Base-by-base conservation (phyloP, 257 asterid genomes). In the Ehretia macrophylla region DNA sequence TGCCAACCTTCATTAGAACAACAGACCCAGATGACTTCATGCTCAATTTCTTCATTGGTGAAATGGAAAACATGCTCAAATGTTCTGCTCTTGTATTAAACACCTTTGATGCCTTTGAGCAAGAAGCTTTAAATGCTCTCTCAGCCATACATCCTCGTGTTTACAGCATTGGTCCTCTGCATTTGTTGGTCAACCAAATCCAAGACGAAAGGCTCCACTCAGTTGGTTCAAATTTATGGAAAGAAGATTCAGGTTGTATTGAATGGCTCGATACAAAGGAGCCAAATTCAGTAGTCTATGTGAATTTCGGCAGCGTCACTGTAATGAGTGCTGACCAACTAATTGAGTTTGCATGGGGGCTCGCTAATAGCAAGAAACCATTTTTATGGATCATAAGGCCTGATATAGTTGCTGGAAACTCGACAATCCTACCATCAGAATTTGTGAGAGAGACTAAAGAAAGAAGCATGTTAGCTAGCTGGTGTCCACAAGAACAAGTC, bases 321-420 rank as follows among this genome's bases (percentile, higher is more conserved):
- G 73, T 72, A 0, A 14, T 86, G 48, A 75, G 85, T 0, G 32
- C 66, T 8, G 8, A 74, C 54, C 95, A 86, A 39, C 21, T 86
- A 23, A 64, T 66, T 10, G 95, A 86, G 50, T 81, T 86, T 62
- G 95, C 95, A 10, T 83, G 89, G 87, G 95, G 92, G 0, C 74
- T 86, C 0, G 95, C 95, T 13, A 77, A 68, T 51, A 79, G 87
- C 51, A 17, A 60, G n/a, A 78, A 75, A 0, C 4, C 57, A 47
- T 81, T 86, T 17, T 11, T 86, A 46, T 86, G 95, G 95, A 68
- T 83, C 38, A 68, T 83, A 23, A 64, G 92, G 65, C 82, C 92
- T 3, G 95, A 86, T 56, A 14, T 83, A 70, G 85, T 86, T 8
- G 68, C 57, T 4, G 86, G 90, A 0, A 77, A 77, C 10, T 10